Evolutionary conservation across 2,329 filamentous ascomycete genomes (phyloP).

Genomic region (Ilyonectria destructans): DNA sequence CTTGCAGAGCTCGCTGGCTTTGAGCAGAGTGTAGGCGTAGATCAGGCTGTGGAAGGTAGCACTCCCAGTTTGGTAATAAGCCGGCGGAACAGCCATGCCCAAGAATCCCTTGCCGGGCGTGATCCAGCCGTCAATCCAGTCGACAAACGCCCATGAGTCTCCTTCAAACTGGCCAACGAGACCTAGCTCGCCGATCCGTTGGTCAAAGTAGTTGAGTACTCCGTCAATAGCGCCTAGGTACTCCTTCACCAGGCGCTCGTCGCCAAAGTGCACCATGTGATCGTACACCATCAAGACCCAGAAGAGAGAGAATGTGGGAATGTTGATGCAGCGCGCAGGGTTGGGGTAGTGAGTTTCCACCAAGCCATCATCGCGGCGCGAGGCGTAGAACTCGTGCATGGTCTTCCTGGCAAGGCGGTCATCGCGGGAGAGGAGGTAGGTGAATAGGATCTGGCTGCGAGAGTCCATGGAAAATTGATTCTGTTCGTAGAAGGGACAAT

Average conservation of each 20-base stretch:
- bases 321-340: conserved; percentile 19
- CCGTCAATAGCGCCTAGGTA: conserved; percentile 28
- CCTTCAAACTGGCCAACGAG: conserved; percentile 29
- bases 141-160: conserved; percentile 27
- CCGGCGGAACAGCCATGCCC: conserved; percentile 20
- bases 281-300: conserved; percentile 32
- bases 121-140: conserved; percentile 23
- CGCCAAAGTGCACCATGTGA: conserved; percentile 33
- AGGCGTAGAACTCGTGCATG: conserved; percentile 33
- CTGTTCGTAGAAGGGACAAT: conserved; percentile 30
- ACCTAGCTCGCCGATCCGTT: conserved; percentile 2
- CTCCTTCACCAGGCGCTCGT: conserved; percentile 21
- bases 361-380: conserved; percentile 23
- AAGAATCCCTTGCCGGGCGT: conserved; percentile 23
- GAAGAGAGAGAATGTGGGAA: conserved; percentile 28
- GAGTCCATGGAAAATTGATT: conserved; percentile 32
- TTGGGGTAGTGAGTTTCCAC: conserved; percentile 29
- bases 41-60: conserved; percentile 25
- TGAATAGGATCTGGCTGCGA: conserved; percentile 27
- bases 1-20: conserved; percentile 20
- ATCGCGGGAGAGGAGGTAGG: conserved; percentile 24
- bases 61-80: conserved; percentile 17
- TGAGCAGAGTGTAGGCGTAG: conserved; percentile 25
- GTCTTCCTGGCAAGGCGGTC: conserved; percentile 26
- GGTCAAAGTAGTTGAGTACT: conserved; percentile 26